Conservation (phyloP, 345 rosid species). For the Angophora floribunda region DNA sequence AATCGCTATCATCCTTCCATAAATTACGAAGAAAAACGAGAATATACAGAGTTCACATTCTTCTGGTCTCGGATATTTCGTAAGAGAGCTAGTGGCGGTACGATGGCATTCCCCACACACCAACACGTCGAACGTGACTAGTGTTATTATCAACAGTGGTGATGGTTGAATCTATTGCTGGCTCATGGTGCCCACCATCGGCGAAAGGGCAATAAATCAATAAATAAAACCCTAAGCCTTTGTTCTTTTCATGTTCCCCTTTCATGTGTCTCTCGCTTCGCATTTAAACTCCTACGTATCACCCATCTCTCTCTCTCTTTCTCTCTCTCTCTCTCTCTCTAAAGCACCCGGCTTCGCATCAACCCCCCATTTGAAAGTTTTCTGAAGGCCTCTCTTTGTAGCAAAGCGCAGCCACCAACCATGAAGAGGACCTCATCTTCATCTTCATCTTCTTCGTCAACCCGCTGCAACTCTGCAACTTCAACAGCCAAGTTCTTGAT, state of each 20-base stretch:
- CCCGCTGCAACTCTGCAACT: not conserved
- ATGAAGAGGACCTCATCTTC: not conserved
- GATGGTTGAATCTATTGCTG: not conserved
- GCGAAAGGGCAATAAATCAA: not conserved
- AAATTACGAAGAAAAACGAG: too few relatives aligned
- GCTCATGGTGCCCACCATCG: not conserved
- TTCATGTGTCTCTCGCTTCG: slow-evolving; percentile 36
- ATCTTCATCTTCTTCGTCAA: not conserved
- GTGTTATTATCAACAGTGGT: slow-evolving; percentile 1
- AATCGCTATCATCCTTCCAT: not conserved
- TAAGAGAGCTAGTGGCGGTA: not conserved
- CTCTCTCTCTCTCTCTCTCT: not conserved
- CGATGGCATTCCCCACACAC: not conserved
- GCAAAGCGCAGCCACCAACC: not conserved
- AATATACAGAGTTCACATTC: not conserved
- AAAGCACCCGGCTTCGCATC: not conserved
- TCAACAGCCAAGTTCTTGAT: not conserved
- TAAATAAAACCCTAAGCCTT: not conserved
- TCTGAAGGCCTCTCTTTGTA: not conserved
- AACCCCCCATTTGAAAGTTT: not conserved
- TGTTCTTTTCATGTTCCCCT: not conserved
- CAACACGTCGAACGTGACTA: slow-evolving; percentile 13
- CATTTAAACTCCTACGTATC: slow-evolving; percentile 12
- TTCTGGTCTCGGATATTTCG: not conserved
- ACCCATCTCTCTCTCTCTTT: not conserved